phyloP scores from a whole-genome alignment of 257 asterid genomes.

The Buddleja alternifolia region DNA sequence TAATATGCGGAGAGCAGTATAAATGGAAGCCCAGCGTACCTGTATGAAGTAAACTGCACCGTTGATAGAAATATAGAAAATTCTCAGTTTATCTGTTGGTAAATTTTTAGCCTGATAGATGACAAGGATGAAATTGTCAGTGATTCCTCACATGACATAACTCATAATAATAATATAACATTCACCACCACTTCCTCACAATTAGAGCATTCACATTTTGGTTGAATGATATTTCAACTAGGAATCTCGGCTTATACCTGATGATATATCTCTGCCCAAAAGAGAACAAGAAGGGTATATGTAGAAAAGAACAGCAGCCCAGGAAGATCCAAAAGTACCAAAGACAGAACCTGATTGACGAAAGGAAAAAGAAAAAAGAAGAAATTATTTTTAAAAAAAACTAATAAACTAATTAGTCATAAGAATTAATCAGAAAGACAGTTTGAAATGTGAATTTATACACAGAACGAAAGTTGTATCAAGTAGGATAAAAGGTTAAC shows the following conservation, averaged over 20 bases:
- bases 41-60: slow-evolving; percentile 67
- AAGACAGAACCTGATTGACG: slow-evolving; percentile 68
- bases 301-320: slow-evolving; percentile 93
- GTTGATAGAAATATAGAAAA: slow-evolving; percentile 64
- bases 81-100: slow-evolving; percentile 85
- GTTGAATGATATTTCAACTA: not conserved
- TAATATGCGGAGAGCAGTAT: slow-evolving; percentile 14
- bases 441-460: not conserved
- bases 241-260: slow-evolving; percentile 61
- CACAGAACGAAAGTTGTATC: not conserved
- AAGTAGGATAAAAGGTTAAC: slow-evolving; percentile 10
- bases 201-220: slow-evolving; percentile 6
- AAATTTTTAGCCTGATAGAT: slow-evolving; percentile 84
- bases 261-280: slow-evolving; percentile 98
- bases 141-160: slow-evolving; percentile 20
- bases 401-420: not conserved
- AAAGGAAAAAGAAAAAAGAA: slow-evolving; percentile 55
- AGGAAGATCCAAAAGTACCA: slow-evolving; percentile 79
- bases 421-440: no score
- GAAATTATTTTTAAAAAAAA: not conserved
- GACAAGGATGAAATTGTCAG: slow-evolving; percentile 34
- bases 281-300: slow-evolving; percentile 87
- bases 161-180: slow-evolving; percentile 25
- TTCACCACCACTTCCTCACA: slow-evolving; percentile 15
- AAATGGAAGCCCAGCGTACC: slow-evolving; percentile 45